Percentiles rank a stretch among this genome's conserved stretches.
Evolutionary conservation across 306 rosid genomes (phyloP).

Genomic region (Fagus sylvatica): DNA sequence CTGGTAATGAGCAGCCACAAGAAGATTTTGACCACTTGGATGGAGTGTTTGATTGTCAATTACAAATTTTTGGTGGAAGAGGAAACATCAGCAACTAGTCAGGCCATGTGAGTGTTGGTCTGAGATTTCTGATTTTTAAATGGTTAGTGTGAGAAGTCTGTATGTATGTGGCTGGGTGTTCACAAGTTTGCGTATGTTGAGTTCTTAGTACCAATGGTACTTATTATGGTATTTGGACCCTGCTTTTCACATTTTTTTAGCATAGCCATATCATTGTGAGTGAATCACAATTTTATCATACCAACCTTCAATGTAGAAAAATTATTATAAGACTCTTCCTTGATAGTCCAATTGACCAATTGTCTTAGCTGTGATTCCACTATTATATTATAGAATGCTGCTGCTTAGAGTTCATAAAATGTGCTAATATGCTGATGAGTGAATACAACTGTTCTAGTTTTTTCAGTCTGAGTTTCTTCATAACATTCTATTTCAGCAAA

Average conservation of each 20-base stretch:
- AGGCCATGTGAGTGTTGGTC: slow-evolving; percentile 1
- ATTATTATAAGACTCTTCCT: not conserved
- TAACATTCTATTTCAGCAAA: not conserved
- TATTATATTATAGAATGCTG: not conserved
- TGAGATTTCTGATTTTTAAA: not conserved
- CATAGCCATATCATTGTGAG: not conserved
- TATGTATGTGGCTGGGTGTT: not conserved
- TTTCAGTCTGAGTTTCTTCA: not conserved
- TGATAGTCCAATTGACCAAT: not conserved
- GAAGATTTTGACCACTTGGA: too few species aligned
- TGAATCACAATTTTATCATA: not conserved
- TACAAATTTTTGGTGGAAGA: too few species aligned
- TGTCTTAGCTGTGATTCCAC: not conserved
- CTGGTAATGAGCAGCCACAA: too few species aligned
- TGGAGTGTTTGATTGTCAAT: too few species aligned
- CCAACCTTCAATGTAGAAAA: not conserved
- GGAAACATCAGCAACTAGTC: not conserved
- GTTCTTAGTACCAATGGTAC: not conserved
- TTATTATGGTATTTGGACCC: not conserved
- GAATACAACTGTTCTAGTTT: not conserved
- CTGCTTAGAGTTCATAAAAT: not conserved
- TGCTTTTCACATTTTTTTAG: not conserved
- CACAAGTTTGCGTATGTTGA: not conserved
- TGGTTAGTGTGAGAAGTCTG: not conserved
- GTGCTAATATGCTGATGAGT: not conserved